A percentile compares a stretch with the other conserved stretches of the same genome.
phyloP scores from a whole-genome alignment of 2,329 filamentous ascomycete genomes.

The Neoarthrinium moseri region DNA sequence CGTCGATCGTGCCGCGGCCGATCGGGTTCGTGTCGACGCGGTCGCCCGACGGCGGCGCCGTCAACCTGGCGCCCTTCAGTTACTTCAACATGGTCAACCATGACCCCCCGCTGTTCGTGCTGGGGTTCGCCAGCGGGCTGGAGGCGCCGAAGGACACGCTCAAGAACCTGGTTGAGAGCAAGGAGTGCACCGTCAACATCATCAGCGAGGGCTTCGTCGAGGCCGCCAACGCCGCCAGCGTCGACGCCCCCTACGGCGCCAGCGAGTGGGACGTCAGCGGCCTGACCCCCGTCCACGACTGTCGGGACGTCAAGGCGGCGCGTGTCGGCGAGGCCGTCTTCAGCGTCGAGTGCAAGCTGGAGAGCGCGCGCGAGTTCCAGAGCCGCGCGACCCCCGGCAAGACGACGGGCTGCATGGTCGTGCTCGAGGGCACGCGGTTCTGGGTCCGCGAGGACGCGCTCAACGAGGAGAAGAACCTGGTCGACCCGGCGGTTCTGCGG shows the following conservation, averaged over 20 bases:
- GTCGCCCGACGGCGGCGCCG: conserved; percentile 55
- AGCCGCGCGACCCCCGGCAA: conserved; percentile 67
- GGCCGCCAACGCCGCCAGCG: conserved; percentile 77
- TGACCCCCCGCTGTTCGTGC: conserved; percentile 80
- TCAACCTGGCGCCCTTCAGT: conserved; percentile 82
- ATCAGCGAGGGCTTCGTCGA: conserved; percentile 83
- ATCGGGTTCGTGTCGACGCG: conserved; percentile 64
- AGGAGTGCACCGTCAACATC: conserved; percentile 84
- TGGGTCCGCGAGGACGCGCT: conserved; percentile 89
- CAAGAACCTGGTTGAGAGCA: conserved; percentile 67
- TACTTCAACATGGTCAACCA: conserved; percentile 84
- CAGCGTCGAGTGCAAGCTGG: conserved; percentile 75
- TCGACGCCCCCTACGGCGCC: conserved; percentile 74
- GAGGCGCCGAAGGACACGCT: conserved; percentile 73
- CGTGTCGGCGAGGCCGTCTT: conserved; percentile 78
- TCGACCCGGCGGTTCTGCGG: conserved; percentile 74
- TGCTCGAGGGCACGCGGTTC: conserved; percentile 82
- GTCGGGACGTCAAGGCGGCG: conserved; percentile 58
- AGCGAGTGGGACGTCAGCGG: conserved; percentile 81
- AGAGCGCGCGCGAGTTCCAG: conserved; percentile 76
- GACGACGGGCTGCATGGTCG: conserved; percentile 70
- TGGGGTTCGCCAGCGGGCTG: conserved; percentile 47
- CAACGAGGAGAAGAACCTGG: conserved; percentile 69
- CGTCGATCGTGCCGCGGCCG: conserved; percentile 77
- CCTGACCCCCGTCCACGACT: conserved; percentile 66